Percentiles rank a stretch among this genome's conserved stretches.
These are phyloP conservation scores for Naganishia sp. DNA, from an alignment of 1,284 basidiomycete species.

Conservation along the genomic window DNA sequence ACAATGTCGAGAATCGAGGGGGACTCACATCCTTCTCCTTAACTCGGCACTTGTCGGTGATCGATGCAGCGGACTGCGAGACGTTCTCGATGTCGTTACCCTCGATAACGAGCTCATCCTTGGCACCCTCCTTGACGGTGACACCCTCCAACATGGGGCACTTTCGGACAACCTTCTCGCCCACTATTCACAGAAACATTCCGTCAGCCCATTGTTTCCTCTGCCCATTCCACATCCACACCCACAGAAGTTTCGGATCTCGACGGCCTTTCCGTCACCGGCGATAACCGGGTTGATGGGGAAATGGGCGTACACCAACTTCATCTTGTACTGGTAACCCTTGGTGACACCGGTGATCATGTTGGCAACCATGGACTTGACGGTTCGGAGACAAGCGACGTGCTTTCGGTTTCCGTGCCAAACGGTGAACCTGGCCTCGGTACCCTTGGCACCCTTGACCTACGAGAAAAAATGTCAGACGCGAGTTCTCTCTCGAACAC, in stretches of 20 bases:
- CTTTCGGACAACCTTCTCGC: slow-evolving; percentile 80
- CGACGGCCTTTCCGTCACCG: slow-evolving; percentile 72
- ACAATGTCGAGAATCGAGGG: too few relatives aligned
- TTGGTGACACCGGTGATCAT: slow-evolving; percentile 97
- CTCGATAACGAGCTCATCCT: slow-evolving; percentile 91
- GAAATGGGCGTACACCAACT: slow-evolving; percentile 99
- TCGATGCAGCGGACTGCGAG: slow-evolving; percentile 93
- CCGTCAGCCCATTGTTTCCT: not conserved
- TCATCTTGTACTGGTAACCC: slow-evolving; percentile 99
- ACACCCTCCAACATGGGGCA: slow-evolving; percentile 92
- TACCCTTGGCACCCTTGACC: slow-evolving; percentile 57
- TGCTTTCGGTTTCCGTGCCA: slow-evolving; percentile 99
- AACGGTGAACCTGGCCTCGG: slow-evolving; percentile 86
- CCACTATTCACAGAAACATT: slow-evolving; percentile 41
- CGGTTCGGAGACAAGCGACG: slow-evolving; percentile 95
- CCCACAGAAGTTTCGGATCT: slow-evolving; percentile 98
- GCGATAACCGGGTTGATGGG: slow-evolving; percentile 99
- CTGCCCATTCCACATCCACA: not conserved
- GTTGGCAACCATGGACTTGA: slow-evolving; percentile 92
- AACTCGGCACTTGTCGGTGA: slow-evolving; percentile 90
- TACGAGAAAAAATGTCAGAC: slow-evolving; percentile 29
- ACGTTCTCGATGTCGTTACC: slow-evolving; percentile 95
- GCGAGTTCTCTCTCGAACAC: not conserved
- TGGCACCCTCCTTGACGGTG: slow-evolving; percentile 81
- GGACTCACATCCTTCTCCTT: slow-evolving; percentile 81